Conservation (phyloP, 352 stramenopile genomes). For the Ophiocytium majus region DNA sequence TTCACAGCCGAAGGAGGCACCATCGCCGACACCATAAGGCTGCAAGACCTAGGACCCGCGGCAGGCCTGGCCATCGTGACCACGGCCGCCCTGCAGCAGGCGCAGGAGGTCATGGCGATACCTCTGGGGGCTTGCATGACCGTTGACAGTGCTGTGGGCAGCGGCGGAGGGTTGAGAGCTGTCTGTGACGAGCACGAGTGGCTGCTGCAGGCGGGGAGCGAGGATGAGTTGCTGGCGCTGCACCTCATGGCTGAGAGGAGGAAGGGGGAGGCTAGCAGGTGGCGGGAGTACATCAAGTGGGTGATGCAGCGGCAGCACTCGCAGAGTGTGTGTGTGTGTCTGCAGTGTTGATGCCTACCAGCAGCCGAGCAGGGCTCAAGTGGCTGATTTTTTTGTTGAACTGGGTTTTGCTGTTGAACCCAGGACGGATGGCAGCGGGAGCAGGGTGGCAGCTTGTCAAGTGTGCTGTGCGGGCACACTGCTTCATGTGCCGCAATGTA, state of each 20-base stretch:
- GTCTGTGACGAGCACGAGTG: neutral
- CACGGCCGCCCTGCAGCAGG: neutral
- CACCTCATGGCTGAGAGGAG: constrained; percentile 47
- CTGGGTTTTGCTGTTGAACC: too few relatives aligned
- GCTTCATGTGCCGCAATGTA: too few relatives aligned
- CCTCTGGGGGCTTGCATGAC: neutral
- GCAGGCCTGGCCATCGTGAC: neutral
- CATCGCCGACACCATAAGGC: neutral
- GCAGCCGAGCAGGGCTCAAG: too few relatives aligned
- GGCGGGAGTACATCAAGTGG: constrained; percentile 46
- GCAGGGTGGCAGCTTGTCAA: too few relatives aligned
- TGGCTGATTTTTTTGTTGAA: too few relatives aligned
- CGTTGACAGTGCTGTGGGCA: neutral
- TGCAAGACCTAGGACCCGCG: neutral
- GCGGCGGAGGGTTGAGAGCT: neutral
- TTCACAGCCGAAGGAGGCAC: neutral
- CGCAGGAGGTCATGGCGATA: neutral
- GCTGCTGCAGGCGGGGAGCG: neutral
- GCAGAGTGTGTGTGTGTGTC: too few relatives aligned
- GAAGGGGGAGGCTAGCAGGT: constrained; percentile 30
- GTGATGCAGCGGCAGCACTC: too few relatives aligned
- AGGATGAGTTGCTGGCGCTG: constrained; percentile 38
- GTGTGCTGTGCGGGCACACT: too few relatives aligned
- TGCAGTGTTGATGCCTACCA: too few relatives aligned
- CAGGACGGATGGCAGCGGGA: too few relatives aligned